Evolutionary conservation across 768 basidiomycete species (phyloP).

Genomic region (Leccinellum albellum): DNA sequence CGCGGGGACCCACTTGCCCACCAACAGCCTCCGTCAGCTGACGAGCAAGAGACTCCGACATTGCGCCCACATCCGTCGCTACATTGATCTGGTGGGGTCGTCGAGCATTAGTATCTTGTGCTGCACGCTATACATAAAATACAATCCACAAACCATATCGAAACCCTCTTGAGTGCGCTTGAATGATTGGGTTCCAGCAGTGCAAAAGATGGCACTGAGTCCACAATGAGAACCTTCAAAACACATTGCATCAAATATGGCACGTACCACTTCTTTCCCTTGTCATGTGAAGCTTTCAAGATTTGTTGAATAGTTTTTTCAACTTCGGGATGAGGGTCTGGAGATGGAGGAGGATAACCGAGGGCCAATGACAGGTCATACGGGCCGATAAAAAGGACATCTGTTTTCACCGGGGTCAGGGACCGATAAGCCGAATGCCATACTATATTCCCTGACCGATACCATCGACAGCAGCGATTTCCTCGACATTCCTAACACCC

Average conservation of each 20-base stretch:
- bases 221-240: neutral
- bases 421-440: neutral
- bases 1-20: conserved; percentile 3
- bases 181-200: conserved; percentile 40
- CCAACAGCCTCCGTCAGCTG: conserved; percentile 23
- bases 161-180: conserved; percentile 48
- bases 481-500: conserved; percentile 54
- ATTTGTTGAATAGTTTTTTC: conserved; percentile 58
- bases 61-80: conserved; percentile 40
- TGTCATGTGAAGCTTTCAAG: conserved; percentile 44
- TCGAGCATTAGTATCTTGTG: neutral
- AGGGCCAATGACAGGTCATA: conserved; percentile 64
- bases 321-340: conserved; percentile 61
- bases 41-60: conserved; percentile 34
- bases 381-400: conserved; percentile 61
- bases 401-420: conserved; percentile 21
- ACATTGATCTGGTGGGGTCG: conserved; percentile 44
- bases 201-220: conserved; percentile 47
- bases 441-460: conserved; percentile 41
- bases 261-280: conserved; percentile 62
- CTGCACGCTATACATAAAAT: neutral
- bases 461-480: conserved; percentile 59
- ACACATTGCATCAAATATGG: neutral
- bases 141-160: conserved; percentile 41
- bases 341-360: conserved; percentile 57